phyloP scores from a whole-genome alignment of 208 protist species.

The Trichomonas tenax region DNA sequence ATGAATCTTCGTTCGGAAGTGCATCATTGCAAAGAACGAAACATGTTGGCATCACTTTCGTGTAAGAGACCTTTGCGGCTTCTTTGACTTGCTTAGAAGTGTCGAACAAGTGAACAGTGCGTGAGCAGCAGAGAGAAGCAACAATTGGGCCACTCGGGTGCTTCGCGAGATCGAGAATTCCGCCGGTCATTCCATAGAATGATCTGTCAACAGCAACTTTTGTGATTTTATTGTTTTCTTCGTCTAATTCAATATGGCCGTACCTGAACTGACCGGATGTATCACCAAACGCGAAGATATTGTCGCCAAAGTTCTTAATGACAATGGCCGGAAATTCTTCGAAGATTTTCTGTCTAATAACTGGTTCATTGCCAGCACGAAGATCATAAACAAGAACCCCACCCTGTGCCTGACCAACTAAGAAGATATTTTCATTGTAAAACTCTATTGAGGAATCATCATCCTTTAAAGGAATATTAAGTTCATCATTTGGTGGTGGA shows the following conservation, averaged over 20 bases:
- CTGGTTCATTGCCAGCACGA: background rate
- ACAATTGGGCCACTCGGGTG: background rate
- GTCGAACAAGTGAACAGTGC: background rate
- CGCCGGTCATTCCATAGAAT: background rate
- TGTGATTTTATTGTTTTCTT: background rate
- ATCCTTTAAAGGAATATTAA: background rate
- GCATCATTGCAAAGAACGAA: background rate
- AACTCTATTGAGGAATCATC: background rate
- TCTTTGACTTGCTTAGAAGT: background rate
- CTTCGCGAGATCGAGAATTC: background rate
- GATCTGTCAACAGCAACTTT: background rate
- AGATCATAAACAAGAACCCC: background rate
- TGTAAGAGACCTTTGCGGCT: background rate
- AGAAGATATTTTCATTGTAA: background rate
- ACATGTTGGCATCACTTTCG: background rate
- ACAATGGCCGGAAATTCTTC: background rate
- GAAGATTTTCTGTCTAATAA: background rate
- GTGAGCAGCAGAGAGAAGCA: background rate
- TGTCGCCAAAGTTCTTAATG: background rate
- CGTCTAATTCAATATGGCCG: background rate
- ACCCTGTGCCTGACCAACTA: background rate
- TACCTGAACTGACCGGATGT: background rate
- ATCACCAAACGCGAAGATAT: background rate
- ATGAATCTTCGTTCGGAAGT: background rate
- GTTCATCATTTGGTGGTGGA: background rate